phyloP scores from a whole-genome alignment of 148 eudicot species.

The Dysphania ambrosioides region DNA sequence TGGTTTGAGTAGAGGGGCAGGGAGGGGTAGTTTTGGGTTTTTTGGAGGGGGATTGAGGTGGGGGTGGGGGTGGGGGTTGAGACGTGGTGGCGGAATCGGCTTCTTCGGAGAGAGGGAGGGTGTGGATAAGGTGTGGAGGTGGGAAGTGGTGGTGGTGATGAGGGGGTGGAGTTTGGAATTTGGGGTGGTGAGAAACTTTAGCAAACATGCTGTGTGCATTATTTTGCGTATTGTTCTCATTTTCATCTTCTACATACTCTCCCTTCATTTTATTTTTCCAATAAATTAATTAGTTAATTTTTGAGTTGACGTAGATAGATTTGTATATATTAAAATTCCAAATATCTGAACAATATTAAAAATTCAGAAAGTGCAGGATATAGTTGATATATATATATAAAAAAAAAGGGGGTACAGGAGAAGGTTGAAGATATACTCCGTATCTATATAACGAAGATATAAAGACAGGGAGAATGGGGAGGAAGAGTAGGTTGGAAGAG shows the following conservation, averaged over 20 bases:
- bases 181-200: constrained; percentile 28
- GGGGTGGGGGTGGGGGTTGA: constrained; percentile 15
- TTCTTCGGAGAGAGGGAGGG: constrained; percentile 31
- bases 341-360: background rate
- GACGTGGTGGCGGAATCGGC: constrained; percentile 27
- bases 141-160: constrained; percentile 22
- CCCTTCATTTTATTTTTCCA: constrained; percentile 39
- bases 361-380: too few species aligned
- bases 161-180: constrained; percentile 27
- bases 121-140: constrained; percentile 7
- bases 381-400: too few species aligned
- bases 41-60: background rate
- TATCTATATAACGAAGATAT: too few species aligned
- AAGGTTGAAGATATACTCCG: background rate
- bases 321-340: background rate
- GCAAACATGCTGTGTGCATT: constrained; percentile 24
- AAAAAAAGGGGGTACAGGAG: background rate
- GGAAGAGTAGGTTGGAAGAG: constrained; percentile 27
- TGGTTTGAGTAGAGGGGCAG: background rate
- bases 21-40: constrained; percentile 19
- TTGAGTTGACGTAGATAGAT: background rate
- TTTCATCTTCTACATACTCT: constrained; percentile 34
- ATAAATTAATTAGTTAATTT: background rate
- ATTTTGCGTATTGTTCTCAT: constrained; percentile 12
- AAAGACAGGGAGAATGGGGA: background rate